phyloP scores from a whole-genome alignment of 2,329 filamentous ascomycete genomes.

The Pseudomassariella vexata region DNA sequence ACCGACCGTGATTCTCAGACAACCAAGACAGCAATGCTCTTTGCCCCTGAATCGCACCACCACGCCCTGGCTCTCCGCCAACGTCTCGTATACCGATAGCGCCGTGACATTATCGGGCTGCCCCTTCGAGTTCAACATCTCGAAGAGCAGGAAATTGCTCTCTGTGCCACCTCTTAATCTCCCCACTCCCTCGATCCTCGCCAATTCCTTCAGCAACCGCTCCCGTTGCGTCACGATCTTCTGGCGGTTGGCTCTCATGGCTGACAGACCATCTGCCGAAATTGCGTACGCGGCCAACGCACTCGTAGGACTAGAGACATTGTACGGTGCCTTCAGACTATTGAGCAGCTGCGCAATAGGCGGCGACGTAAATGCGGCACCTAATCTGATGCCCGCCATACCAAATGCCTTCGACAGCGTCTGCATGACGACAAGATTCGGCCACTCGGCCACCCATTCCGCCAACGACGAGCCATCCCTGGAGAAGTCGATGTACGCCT shows the following conservation, averaged over 20 bases:
- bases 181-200: slow-evolving; percentile 71
- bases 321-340: slow-evolving; percentile 92
- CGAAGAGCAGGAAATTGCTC: slow-evolving; percentile 86
- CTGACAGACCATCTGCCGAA: slow-evolving; percentile 56
- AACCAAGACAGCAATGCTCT: slow-evolving; percentile 84
- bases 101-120: slow-evolving; percentile 75
- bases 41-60: slow-evolving; percentile 92
- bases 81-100: slow-evolving; percentile 70
- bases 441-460: slow-evolving; percentile 87
- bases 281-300: slow-evolving; percentile 73
- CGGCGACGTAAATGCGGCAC: slow-evolving; percentile 73
- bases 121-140: slow-evolving; percentile 71
- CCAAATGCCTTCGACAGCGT: slow-evolving; percentile 98
- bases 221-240: slow-evolving; percentile 71
- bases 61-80: slow-evolving; percentile 83
- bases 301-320: slow-evolving; percentile 83
- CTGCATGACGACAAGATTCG: slow-evolving; percentile 96
- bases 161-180: slow-evolving; percentile 72
- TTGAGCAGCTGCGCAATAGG: slow-evolving; percentile 78
- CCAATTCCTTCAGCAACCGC: slow-evolving; percentile 68
- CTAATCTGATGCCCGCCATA: slow-evolving; percentile 86
- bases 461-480: slow-evolving; percentile 74
- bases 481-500: slow-evolving; percentile 94
- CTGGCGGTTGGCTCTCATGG: slow-evolving; percentile 67
- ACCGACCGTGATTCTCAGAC: slow-evolving; percentile 85